phyloP scores from a whole-genome alignment of 2,329 filamentous ascomycete species.

The Colletotrichum abscissum region DNA sequence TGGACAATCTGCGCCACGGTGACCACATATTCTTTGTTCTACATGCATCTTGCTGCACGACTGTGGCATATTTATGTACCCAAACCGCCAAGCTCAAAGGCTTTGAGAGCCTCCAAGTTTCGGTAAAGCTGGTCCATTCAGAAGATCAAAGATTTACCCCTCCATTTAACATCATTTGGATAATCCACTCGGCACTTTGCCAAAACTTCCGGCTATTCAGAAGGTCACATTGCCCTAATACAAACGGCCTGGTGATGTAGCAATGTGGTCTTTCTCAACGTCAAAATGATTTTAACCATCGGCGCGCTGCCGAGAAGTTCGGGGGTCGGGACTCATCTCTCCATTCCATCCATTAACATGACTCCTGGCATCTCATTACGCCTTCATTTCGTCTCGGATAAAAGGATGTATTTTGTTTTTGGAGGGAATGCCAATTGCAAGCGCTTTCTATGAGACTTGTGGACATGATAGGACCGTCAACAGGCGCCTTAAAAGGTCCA shows the following conservation, averaged over 20 bases:
- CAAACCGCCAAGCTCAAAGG: background rate
- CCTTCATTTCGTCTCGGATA: background rate
- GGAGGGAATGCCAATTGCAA: background rate
- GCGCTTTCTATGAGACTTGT: too few relatives aligned
- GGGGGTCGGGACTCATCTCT: background rate
- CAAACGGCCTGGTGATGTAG: background rate
- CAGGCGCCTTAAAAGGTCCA: background rate
- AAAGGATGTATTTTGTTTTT: background rate
- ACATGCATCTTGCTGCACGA: background rate
- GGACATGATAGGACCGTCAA: background rate
- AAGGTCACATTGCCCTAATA: background rate
- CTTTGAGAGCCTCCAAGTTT: background rate
- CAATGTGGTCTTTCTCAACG: background rate
- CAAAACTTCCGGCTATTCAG: background rate
- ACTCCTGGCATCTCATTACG: background rate
- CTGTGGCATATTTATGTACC: background rate
- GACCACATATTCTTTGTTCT: background rate
- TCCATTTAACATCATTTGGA: background rate
- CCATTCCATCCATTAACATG: background rate
- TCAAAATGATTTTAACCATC: background rate
- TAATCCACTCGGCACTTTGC: background rate
- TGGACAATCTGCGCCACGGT: background rate
- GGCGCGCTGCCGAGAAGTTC: background rate
- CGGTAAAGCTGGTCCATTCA: background rate
- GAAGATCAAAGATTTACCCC: background rate